phyloP scores from a whole-genome alignment of 371 early-diverging fungal genomes.

The Rhizopus arrhizus region DNA sequence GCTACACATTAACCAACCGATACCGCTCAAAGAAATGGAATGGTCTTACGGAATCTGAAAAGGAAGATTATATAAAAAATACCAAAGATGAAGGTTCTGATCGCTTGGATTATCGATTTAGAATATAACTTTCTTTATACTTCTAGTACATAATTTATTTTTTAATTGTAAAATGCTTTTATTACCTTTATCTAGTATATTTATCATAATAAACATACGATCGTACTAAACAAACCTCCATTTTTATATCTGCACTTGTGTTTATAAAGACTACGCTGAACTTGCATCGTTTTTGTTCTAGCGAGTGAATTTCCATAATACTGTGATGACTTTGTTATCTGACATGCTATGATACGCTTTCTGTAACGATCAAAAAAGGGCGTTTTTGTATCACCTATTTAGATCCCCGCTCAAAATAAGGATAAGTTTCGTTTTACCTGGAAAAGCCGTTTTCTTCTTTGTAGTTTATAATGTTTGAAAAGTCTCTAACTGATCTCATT shows the following conservation, averaged over 20 bases:
- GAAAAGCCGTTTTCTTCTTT: not conserved
- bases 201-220: too few species aligned
- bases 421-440: not conserved
- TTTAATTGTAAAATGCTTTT: not conserved
- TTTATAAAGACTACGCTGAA: too few species aligned
- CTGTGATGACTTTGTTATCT: too few species aligned
- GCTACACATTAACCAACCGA: conserved; percentile 36
- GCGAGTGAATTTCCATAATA: too few species aligned
- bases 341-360: too few species aligned
- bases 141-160: not conserved
- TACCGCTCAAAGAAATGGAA: conserved; percentile 35
- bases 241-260: too few species aligned
- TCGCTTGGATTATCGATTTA: conserved; percentile 42
- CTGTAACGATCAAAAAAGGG: too few species aligned
- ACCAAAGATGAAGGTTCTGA: conserved; percentile 41
- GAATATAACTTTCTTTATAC: conserved; percentile 18
- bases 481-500: conserved; percentile 85
- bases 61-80: conserved; percentile 26
- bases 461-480: conserved; percentile 73
- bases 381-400: not conserved
- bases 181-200: too few species aligned
- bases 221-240: too few species aligned
- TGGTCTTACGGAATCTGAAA: conserved; percentile 31
- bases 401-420: not conserved
- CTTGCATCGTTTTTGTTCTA: too few species aligned